Base-by-base conservation (phyloP, 352 stramenopile species). In the Phytophthora constricta region DNA sequence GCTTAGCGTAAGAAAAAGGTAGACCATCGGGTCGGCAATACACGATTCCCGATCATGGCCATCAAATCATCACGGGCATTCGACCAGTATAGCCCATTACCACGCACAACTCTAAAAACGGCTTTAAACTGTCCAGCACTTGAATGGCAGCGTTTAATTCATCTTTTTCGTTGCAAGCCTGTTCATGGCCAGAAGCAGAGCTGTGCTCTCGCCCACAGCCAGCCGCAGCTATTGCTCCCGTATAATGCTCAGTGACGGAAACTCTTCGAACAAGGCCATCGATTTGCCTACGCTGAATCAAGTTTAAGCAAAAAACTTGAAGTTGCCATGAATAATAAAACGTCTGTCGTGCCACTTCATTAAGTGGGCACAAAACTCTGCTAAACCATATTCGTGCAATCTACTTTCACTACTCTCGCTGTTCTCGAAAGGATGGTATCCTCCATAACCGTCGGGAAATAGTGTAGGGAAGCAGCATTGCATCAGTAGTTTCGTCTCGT, bases 241-340 rank as follows among this genome's bases (percentile, higher is more conserved):
- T n/a, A n/a, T n/a, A n/a, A n/a, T n/a, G n/a, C n/a, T n/a, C n/a
- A n/a, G n/a, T 19, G 7, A 45, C 16, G 7, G 11, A 47, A 39
- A 64, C 27, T 33, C 49, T 31, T 3, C 55, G n/a, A 10, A 50
- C 52, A 1, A 70, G n/a, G 1, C 65, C 65, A 25, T 73, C 53
- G 4, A 68, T 45, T 45, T 73, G 58, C 2, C 65, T 41, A 0
- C 58, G 14, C 23, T 72, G 65, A 34, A 68, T 68, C 9, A 72
- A 25, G 16, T 72, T 65, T 23, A 68, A 28, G n/a, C 58, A 72
- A 43, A 68, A 64, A 72, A 63, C 22, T 72, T 72, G 46, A 72
- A 72, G 3, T 46, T 67, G 7, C 55, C n/a, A n/a, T n/a, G n/a
- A n/a, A n/a, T n/a, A n/a, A n/a, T n/a, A n/a, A n/a, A n/a, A n/a